Base-by-base conservation (phyloP, 2,329 filamentous ascomycete genomes). In the Curvularia eragrostidis region DNA sequence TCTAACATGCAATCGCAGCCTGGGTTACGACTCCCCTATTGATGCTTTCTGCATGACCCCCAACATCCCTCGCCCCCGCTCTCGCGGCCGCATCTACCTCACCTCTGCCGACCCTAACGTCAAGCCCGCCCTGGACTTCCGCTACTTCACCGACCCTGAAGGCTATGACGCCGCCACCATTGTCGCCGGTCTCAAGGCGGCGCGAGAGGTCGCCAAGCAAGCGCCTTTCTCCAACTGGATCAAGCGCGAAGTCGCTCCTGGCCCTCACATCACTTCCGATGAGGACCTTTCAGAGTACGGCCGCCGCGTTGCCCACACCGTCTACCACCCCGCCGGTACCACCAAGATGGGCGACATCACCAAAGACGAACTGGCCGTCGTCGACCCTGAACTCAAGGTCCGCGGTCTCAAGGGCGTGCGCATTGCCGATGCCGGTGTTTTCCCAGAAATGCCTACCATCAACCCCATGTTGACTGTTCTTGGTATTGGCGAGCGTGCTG, bases 41-140 rank as follows among this genome's bases (percentile, higher is more conserved):
- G 89, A 93, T 70, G 91, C 91, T 51, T 96, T 96, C 82, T 95
- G 91, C 85, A 95, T 95, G 89, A 95, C 91, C 15, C 91, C 91
- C 70, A 95, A 96, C 81, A 95, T 96, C 70, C 91, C 91, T 32
- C 90, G 91, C 23, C 89, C 91, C 26, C 88, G 90, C 52, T 93
- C 90, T 46, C 87, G 89, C 53, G 91, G 91, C 58, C 85, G 87
- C 63, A 82, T 94, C 70, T 94, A 90, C 80, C 85, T 94, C 65
- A 91, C 89, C 52, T 91, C 89, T 26, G 77, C 87, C 34, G 89
- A 94, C 77, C 90, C 91, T 1, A 82, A 73, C 63, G 87, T 91
- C 75, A 94, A 94, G 80, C 91, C 91, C 15, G 89, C 91, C 2
- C 85, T 95, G 60, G 91, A 95, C 80, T 94, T 94, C 87, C 87